Percentiles rank a stretch among this genome's conserved stretches.
Evolutionary conservation across 2,329 filamentous ascomycete genomes (phyloP).

Genomic region (Fusarium anguioides): DNA sequence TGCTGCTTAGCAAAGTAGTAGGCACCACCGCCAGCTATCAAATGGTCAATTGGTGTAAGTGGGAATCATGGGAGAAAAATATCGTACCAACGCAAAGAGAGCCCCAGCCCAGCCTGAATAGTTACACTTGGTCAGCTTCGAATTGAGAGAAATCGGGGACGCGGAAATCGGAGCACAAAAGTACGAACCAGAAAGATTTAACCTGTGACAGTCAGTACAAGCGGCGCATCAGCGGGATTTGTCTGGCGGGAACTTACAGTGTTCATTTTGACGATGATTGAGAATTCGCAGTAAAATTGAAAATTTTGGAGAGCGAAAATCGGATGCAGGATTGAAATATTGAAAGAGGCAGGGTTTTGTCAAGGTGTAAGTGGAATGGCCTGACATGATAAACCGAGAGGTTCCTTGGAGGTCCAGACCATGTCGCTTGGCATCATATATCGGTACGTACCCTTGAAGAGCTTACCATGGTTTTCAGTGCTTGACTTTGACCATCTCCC

Average conservation of each 20-base stretch:
- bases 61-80: not conserved
- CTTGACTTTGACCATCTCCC: constrained; percentile 13
- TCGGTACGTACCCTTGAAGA: constrained; percentile 34
- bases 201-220: constrained; percentile 56
- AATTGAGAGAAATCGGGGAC: not conserved
- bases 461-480: not conserved
- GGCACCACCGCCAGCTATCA: constrained; percentile 82
- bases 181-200: constrained; percentile 72
- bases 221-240: constrained; percentile 4
- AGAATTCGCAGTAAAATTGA: constrained; percentile 3
- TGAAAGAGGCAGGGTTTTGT: constrained; percentile 39
- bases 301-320: constrained; percentile 20
- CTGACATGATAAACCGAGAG: constrained; percentile 42
- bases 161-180: constrained; percentile 16
- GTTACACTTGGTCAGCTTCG: constrained; percentile 17
- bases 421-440: constrained; percentile 34
- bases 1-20: constrained; percentile 96
- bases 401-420: constrained; percentile 38
- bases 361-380: constrained; percentile 46
- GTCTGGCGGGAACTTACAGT: constrained; percentile 56
- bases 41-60: constrained; percentile 28
- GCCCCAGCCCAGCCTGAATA: constrained; percentile 86
- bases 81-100: constrained; percentile 82
- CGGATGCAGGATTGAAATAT: constrained; percentile 32
- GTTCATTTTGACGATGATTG: constrained; percentile 58